These are phyloP conservation scores for Beauveria bassiana DNA, from an alignment of 2,329 filamentous ascomycete genomes.

Conservation along the genomic window DNA sequence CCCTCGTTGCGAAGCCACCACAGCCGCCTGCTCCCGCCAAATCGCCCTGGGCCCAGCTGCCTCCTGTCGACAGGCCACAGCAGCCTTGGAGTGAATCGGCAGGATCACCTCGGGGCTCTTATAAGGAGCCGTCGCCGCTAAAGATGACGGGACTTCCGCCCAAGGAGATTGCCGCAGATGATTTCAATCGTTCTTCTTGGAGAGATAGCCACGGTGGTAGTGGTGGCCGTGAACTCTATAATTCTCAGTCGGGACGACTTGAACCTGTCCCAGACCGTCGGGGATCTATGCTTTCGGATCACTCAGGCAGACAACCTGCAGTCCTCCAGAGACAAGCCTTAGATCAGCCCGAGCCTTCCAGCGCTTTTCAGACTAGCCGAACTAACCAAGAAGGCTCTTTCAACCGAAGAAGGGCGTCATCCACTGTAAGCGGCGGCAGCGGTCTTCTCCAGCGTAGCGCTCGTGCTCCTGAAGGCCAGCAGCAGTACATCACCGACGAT, in stretches of 20 bases:
- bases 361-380: constrained; percentile 76
- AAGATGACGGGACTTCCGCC: constrained; percentile 45
- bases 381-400: constrained; percentile 60
- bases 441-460: constrained; percentile 54
- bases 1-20: constrained; percentile 64
- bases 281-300: constrained; percentile 59
- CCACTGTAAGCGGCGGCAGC: constrained; percentile 83
- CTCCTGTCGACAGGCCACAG: constrained; percentile 74
- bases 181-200: constrained; percentile 80
- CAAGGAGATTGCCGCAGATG: constrained; percentile 87
- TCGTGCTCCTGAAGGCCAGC: constrained; percentile 36
- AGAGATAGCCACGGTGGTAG: constrained; percentile 55
- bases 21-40: constrained; percentile 64
- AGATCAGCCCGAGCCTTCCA: constrained; percentile 69
- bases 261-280: constrained; percentile 80
- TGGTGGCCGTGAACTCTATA: constrained; percentile 72
- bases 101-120: constrained; percentile 37
- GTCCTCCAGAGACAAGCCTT: constrained; percentile 67
- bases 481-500: constrained; percentile 31
- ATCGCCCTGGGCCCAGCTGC: constrained; percentile 84
- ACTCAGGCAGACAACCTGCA: constrained; percentile 62
- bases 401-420: constrained; percentile 74
- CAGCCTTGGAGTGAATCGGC: constrained; percentile 56
- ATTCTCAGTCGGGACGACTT: constrained; percentile 90
- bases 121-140: constrained; percentile 47